Evolutionary conservation across 179 eudicot genomes (phyloP), one percentile per base, ranked within the genome.

Genomic region (Pouteria campechiana): DNA sequence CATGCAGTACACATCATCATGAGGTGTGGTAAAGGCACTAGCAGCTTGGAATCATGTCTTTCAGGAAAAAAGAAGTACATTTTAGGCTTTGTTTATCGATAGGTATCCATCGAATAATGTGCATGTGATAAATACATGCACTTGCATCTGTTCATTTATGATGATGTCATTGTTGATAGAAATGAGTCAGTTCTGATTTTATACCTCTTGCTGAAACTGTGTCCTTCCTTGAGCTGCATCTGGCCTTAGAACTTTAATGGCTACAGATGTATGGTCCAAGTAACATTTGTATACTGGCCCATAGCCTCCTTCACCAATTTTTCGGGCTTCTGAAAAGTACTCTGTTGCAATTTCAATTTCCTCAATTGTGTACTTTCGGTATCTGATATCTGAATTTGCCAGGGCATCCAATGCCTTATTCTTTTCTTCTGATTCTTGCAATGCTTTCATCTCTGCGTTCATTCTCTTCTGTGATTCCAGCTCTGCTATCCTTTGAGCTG

Each of bases 251-350:
- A 74, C 76, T 48, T 74, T 74, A 31, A 74, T 67, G 1, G 80
- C 80, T 12, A 48, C 65, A 7, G 52, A 67, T 9, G 75, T 74
- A 32, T 74, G 75, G 33, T 69, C 72, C 41, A 74, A 53, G 34
- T 55, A 46, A 41, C 76, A 69, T 56, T 69, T 74, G 23, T 52
- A 74, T 1, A 69, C 80, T 7, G 80, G 75, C 4, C 80, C 80
- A 40, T 74, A 74, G 39, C 80, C 76, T 16, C 80, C 80, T 65
- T 74, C 80, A 19, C 80, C 80, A 37, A 74, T 58, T 43, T 74
- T 74, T 50, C 52, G 64, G 14, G 64, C 33, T 32, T 58, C 54
- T 1, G 75, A 15, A 22, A 74, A 74, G 47, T 32, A 74, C 7
- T 69, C 37, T 0, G 76, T 69, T 28, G 76, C 75, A 33, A 9